Conservation (phyloP, 2,329 filamentous ascomycete genomes). For the Trichoderma citrinoviride region DNA sequence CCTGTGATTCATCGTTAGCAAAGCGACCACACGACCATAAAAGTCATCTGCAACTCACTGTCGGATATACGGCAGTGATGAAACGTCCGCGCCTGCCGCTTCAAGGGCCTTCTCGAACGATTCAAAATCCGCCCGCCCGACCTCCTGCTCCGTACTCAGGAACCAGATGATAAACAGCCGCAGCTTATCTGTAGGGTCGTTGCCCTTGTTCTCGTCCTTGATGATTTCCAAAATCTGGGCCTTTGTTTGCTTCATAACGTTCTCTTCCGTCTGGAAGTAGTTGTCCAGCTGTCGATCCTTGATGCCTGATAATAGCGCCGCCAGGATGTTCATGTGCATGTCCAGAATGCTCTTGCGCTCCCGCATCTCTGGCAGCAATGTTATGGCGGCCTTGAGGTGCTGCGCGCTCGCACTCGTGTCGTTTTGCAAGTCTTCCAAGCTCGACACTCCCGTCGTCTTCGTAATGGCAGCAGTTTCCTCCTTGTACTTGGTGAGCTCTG, state of each 20-base stretch:
- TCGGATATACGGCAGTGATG: conserved; percentile 79
- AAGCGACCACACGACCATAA: not conserved
- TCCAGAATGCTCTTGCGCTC: conserved; percentile 91
- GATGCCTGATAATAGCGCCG: conserved; percentile 72
- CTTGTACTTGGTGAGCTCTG: conserved; percentile 90
- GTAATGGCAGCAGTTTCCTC: conserved; percentile 93
- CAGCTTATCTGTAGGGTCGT: conserved; percentile 82
- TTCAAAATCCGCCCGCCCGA: conserved; percentile 77
- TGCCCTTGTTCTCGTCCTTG: conserved; percentile 77
- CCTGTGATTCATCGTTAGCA: conserved; percentile 43
- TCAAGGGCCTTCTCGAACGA: conserved; percentile 82
- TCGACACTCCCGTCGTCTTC: conserved; percentile 88
- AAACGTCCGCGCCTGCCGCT: conserved; percentile 70
- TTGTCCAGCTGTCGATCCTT: conserved; percentile 94
- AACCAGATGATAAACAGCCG: conserved; percentile 97
- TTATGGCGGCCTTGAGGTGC: conserved; percentile 94
- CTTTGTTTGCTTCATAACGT: conserved; percentile 86
- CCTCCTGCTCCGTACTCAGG: conserved; percentile 86
- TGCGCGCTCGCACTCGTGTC: conserved; percentile 87
- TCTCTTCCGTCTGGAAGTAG: conserved; percentile 94
- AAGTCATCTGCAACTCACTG: conserved; percentile 54
- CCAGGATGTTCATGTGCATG: conserved; percentile 99
- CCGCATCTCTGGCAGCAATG: conserved; percentile 82
- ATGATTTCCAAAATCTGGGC: conserved; percentile 84
- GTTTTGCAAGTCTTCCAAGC: conserved; percentile 87